A percentile compares a stretch with the other conserved stretches of the same genome.
These are phyloP conservation scores for Solidago caesia DNA, from an alignment of 129 eudicot species.

Conservation along the genomic window DNA sequence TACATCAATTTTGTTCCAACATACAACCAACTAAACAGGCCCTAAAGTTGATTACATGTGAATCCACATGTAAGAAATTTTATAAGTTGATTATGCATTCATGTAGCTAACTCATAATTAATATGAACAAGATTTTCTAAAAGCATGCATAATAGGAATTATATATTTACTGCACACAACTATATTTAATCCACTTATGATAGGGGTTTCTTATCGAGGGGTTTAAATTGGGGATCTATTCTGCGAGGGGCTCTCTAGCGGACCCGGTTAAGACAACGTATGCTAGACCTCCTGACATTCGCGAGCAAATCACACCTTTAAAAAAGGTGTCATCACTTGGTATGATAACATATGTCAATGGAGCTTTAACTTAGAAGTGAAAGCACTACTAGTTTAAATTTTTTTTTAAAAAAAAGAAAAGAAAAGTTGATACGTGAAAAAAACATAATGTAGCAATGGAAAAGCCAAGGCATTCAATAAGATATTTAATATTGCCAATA, in stretches of 20 bases:
- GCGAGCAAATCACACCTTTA: too few relatives aligned
- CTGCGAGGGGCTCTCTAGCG: too few relatives aligned
- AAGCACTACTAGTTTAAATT: background rate
- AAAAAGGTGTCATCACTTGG: background rate
- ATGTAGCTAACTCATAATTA: constrained; percentile 6
- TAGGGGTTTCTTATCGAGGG: too few relatives aligned
- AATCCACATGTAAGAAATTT: too few relatives aligned
- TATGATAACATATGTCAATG: background rate
- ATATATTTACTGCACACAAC: background rate
- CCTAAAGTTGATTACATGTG: background rate
- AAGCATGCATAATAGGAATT: background rate
- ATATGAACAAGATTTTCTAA: background rate
- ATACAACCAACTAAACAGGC: background rate
- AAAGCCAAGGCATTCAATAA: background rate
- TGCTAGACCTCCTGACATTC: too few relatives aligned
- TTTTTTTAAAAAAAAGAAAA: background rate
- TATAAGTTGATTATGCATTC: background rate
- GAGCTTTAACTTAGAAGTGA: background rate
- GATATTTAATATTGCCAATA: background rate
- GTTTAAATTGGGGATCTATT: too few relatives aligned
- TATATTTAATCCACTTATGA: background rate
- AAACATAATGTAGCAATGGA: background rate
- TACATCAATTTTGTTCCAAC: background rate
- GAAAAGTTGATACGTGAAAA: constrained; percentile 4
- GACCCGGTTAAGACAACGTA: too few relatives aligned